Percentiles rank a stretch among this genome's conserved stretches.
Conservation (phyloP, 371 early-diverging fungal species). For the Rhizopus arrhizus region DNA sequence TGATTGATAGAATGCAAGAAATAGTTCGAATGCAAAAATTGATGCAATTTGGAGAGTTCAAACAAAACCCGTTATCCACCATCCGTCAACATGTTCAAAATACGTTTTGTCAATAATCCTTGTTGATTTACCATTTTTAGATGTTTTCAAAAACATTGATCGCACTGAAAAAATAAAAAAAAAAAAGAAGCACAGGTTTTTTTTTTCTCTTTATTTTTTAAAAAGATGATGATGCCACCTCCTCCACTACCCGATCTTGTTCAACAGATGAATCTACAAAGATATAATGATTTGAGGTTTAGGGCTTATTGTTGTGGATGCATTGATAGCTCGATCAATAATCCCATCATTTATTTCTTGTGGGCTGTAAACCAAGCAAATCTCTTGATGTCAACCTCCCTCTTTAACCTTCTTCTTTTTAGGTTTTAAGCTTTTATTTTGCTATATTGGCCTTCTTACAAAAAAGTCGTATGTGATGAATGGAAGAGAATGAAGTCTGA, state of each 20-base stretch:
- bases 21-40: conserved; percentile 74
- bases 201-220: conserved; percentile 1
- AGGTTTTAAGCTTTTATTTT: conserved; percentile 41
- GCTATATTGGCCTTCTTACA: conserved; percentile 32
- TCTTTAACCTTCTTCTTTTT: background rate
- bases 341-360: conserved; percentile 24
- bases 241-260: background rate
- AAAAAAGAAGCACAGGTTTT: conserved; percentile 1
- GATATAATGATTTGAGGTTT: conserved; percentile 6
- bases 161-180: background rate
- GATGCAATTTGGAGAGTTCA: conserved; percentile 68
- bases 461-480: conserved; percentile 30
- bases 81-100: conserved; percentile 75
- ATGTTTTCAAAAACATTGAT: conserved; percentile 9
- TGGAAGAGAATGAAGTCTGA: too few species aligned
- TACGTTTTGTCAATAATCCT: conserved; percentile 43
- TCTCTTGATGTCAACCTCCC: background rate
- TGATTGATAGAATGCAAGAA: conserved; percentile 55
- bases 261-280: background rate
- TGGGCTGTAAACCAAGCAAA: conserved; percentile 33
- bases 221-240: background rate
- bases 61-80: conserved; percentile 66
- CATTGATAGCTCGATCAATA: conserved; percentile 24
- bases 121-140: conserved; percentile 21
- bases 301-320: conserved; percentile 35